phyloP scores from a whole-genome alignment of 2,329 filamentous ascomycete genomes.

The Aspergillus oerlinghausenensis region DNA sequence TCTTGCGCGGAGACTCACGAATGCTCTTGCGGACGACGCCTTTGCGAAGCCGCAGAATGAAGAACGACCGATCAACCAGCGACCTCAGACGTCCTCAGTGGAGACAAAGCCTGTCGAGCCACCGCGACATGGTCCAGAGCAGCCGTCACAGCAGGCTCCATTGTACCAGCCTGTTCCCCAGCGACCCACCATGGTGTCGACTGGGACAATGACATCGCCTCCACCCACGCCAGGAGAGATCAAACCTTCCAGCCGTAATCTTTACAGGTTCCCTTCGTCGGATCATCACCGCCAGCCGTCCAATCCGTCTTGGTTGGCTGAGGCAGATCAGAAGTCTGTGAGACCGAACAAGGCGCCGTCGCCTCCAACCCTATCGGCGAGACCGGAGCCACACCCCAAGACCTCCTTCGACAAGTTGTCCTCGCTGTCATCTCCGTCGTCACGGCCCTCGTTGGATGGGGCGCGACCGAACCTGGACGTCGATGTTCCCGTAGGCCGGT shows the following conservation, averaged over 20 bases:
- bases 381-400: conserved; percentile 48
- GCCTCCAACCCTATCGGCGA: conserved; percentile 28
- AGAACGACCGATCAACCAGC: conserved; percentile 23
- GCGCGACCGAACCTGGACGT: conserved; percentile 62
- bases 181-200: conserved; percentile 57
- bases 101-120: conserved; percentile 21
- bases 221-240: conserved; percentile 39
- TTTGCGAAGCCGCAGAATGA: conserved; percentile 54
- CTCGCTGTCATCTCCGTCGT: conserved; percentile 53
- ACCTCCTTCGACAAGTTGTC: conserved; percentile 46
- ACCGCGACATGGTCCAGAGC: conserved; percentile 19
- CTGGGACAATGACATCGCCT: conserved; percentile 73
- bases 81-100: conserved; percentile 20
- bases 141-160: conserved; percentile 24
- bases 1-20: conserved; percentile 63
- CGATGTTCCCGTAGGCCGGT: conserved; percentile 53
- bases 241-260: conserved; percentile 36
- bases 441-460: conserved; percentile 67
- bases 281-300: conserved; percentile 43
- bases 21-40: conserved; percentile 77
- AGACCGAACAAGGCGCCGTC: conserved; percentile 28
- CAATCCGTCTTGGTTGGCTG: conserved; percentile 44
- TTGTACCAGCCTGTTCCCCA: conserved; percentile 44
- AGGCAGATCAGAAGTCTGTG: conserved; percentile 20
- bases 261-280: conserved; percentile 52